phyloP scores from a whole-genome alignment of 2,329 filamentous ascomycete genomes.

The Claviceps pusilla region DNA sequence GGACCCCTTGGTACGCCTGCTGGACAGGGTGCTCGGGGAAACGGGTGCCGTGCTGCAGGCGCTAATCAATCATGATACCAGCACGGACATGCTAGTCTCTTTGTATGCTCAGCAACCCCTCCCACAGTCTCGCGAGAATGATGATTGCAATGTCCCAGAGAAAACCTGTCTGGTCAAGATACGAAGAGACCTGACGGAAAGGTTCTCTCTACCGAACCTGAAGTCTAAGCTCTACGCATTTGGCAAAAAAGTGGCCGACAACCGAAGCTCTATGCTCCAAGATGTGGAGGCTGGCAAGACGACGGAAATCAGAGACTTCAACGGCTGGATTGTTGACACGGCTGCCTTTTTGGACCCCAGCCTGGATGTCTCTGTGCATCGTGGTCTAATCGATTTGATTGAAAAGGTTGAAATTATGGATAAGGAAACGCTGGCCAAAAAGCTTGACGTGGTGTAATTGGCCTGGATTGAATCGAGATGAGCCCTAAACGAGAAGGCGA shows the following conservation, averaged over 20 bases:
- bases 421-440: slow-evolving; percentile 18
- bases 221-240: slow-evolving; percentile 31
- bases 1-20: slow-evolving; percentile 37
- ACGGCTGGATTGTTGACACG: slow-evolving; percentile 41
- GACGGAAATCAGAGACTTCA: slow-evolving; percentile 44
- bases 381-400: slow-evolving; percentile 28
- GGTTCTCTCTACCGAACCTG: slow-evolving; percentile 30
- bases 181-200: slow-evolving; percentile 1
- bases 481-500: not conserved
- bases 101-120: not conserved
- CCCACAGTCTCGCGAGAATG: not conserved
- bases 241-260: slow-evolving; percentile 33
- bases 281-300: slow-evolving; percentile 35
- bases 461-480: not conserved
- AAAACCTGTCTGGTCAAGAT: not conserved
- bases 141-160: not conserved
- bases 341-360: slow-evolving; percentile 22
- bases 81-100: slow-evolving; percentile 21
- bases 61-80: slow-evolving; percentile 46
- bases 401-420: slow-evolving; percentile 19
- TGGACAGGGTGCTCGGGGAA: slow-evolving; percentile 59
- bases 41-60: slow-evolving; percentile 56
- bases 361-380: slow-evolving; percentile 24
- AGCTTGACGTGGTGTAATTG: slow-evolving; percentile 8
- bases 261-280: slow-evolving; percentile 49